Base-by-base conservation (phyloP, 2,329 filamentous ascomycete genomes). In the Aaosphaeria arxii region DNA sequence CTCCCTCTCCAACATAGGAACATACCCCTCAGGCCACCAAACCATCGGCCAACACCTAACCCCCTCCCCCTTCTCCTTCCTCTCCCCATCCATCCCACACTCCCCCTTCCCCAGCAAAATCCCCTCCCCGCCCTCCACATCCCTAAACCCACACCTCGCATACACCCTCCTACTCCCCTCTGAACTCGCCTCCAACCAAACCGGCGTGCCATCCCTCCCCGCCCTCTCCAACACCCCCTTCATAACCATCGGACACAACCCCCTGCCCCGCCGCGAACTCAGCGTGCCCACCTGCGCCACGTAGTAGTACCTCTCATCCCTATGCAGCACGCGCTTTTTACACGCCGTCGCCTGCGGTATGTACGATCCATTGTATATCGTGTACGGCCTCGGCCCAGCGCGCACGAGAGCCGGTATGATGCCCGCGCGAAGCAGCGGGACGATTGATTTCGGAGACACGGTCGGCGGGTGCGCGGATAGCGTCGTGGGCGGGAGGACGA, bases 151-250 rank as follows among this genome's bases (percentile, higher is more conserved):
- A 7, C 38, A 38, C 46, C 46, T 51, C 42, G 5, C 11, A 49
- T 54, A 54, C 33, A 51, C 31, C 43, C 17, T 13, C 41, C 44
- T 31, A 30, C 11, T 31, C 28, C 7, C 28, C 17, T 17, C 31
- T 24, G 13, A 45, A n/a, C 40, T 51, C 6, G 49, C 52, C 49
- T 54, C 52, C 17, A 52, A 30, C 52, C 52, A 54, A 41, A 54
- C 29, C 32, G 52, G 49, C 38, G 42, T 45, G 32, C 35, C 32
- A 7, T 42, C 49, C 33, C 33, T 42, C 40, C 44, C 29, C 30
- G 49, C 52, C n/a, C 39, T 17, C 32, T 30, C 30, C 44, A 24
- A 24, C 17, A 24, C 17, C 17, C 17, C 17, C 17, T 24, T 24
- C 17, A 24, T 24, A 24, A 24, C 17, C 17, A 24, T 24, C 17